Percentiles rank a stretch among this genome's conserved stretches.
Conservation (phyloP, 2,329 filamentous ascomycete genomes). For the Cordyceps fumosorosea region DNA sequence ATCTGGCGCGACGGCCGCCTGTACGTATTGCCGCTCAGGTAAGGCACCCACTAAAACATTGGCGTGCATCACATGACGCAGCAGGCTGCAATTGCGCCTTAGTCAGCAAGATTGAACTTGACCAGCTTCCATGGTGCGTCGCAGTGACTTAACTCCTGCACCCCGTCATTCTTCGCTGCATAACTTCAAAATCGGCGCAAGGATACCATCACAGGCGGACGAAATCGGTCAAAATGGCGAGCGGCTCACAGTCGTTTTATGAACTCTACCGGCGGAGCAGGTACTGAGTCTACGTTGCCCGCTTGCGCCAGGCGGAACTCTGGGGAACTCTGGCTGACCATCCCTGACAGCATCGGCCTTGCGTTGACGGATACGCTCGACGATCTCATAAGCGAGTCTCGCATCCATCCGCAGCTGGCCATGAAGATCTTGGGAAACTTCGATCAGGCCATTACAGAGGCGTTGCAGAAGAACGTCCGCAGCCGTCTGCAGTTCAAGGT, state of each 20-base stretch:
- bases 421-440: constrained; percentile 98
- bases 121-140: not conserved
- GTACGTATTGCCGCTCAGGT: constrained; percentile 8
- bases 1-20: constrained; percentile 17
- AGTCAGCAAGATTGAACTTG: not conserved
- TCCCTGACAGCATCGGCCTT: constrained; percentile 70
- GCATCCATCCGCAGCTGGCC: constrained; percentile 94
- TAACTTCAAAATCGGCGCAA: not conserved
- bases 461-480: constrained; percentile 87
- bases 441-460: constrained; percentile 86
- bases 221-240: constrained; percentile 34
- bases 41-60: constrained; percentile 8
- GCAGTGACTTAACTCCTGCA: not conserved
- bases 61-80: constrained; percentile 12
- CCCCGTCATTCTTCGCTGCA: not conserved
- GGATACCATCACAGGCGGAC: not conserved
- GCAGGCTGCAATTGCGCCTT: not conserved
- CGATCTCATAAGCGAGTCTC: constrained; percentile 86
- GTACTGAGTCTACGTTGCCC: constrained; percentile 45
- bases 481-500: constrained; percentile 93
- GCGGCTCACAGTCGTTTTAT: constrained; percentile 60
- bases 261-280: constrained; percentile 98
- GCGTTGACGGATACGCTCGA: constrained; percentile 95
- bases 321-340: constrained; percentile 21
- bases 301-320: constrained; percentile 12